Conservation (phyloP, 306 rosid genomes). For the Rosa rugosa region DNA sequence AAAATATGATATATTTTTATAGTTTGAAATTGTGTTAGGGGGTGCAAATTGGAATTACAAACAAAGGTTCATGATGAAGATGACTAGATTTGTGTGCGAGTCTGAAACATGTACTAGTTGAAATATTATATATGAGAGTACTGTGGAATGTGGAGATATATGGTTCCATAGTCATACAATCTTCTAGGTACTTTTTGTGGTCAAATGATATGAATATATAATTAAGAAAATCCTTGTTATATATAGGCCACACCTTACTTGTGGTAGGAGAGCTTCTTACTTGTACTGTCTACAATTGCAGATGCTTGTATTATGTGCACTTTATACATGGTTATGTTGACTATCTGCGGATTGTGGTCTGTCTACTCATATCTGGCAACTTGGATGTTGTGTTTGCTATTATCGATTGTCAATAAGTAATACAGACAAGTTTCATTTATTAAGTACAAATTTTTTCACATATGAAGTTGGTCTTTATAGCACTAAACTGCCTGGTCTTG, state of each 20-base stretch:
- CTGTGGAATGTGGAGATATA: no score
- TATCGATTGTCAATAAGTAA: not conserved
- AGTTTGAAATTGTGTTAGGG: no score
- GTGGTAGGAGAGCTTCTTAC: not conserved
- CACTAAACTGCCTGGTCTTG: not conserved
- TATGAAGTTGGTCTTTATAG: not conserved
- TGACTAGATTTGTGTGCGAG: no score
- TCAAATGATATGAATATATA: not conserved
- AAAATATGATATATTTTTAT: no score
- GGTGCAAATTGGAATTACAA: no score
- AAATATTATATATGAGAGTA: no score
- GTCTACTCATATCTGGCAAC: not conserved
- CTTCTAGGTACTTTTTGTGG: not conserved
- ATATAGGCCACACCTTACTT: not conserved
- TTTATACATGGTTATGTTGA: not conserved
- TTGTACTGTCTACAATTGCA: not conserved
- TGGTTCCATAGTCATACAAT: not conserved
- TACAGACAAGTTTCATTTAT: not conserved
- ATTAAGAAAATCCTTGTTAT: not conserved
- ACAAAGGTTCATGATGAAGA: no score
- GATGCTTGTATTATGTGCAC: not conserved
- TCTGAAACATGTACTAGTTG: no score
- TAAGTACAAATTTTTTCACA: not conserved
- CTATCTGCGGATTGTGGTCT: not conserved
- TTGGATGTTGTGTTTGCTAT: not conserved